Percentiles rank a stretch among this genome's conserved stretches.
phyloP scores from a whole-genome alignment of 169 alveolate species.

The Plasmodium vinckei region DNA sequence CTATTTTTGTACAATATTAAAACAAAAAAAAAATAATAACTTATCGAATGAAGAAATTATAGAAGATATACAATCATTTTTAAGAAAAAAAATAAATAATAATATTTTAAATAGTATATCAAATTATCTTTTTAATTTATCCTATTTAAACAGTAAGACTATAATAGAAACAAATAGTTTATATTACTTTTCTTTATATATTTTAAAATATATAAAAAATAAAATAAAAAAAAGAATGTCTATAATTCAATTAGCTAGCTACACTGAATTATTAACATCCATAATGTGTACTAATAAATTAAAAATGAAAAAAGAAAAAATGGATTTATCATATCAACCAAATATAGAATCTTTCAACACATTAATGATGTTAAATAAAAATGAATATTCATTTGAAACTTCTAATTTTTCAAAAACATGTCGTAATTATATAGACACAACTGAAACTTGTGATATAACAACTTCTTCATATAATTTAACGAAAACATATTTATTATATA shows the following conservation, averaged over 20 bases:
- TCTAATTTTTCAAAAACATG: constrained; percentile 13
- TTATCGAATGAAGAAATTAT: constrained; percentile 38
- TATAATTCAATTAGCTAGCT: background rate
- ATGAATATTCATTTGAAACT: constrained; percentile 41
- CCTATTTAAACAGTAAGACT: constrained; percentile 58
- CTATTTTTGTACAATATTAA: constrained; percentile 42
- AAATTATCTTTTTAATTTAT: constrained; percentile 19
- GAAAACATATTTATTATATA: background rate
- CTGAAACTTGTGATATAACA: no score
- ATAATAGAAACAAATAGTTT: constrained; percentile 41
- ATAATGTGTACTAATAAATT: constrained; percentile 30
- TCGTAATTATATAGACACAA: background rate
- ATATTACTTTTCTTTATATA: constrained; percentile 13
- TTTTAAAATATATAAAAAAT: constrained; percentile 53
- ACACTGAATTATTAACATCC: constrained; percentile 23
- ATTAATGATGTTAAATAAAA: constrained; percentile 40
- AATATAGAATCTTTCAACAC: constrained; percentile 18
- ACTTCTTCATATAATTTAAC: background rate
- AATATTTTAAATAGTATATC: constrained; percentile 18
- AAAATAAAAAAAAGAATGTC: constrained; percentile 24
- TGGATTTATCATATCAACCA: background rate
- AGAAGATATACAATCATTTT: constrained; percentile 23
- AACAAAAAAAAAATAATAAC: constrained; percentile 42
- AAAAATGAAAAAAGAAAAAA: constrained; percentile 21
- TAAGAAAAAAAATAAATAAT: constrained; percentile 17